A percentile compares a stretch with the other conserved stretches of the same genome.
phyloP scores from a whole-genome alignment of 164 flowering plant genomes.

The Sedum album region DNA sequence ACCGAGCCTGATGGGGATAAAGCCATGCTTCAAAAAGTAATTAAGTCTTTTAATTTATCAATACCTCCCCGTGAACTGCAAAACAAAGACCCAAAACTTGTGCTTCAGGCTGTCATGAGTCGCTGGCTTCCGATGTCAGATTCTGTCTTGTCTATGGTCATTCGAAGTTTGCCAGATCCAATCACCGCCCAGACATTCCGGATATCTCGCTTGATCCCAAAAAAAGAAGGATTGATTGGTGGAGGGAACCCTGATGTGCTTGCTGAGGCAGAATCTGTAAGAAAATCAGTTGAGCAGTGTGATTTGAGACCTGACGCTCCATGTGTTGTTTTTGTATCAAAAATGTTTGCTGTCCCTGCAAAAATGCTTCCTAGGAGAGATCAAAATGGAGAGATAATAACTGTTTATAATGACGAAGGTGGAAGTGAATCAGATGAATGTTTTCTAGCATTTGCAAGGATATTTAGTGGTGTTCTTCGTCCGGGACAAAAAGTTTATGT shows the following conservation, averaged over 20 bases:
- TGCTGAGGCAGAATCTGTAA: slow-evolving; percentile 58
- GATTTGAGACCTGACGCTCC: slow-evolving; percentile 65
- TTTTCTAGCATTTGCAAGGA: slow-evolving; percentile 87
- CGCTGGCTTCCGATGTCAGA: slow-evolving; percentile 92
- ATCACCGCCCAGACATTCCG: slow-evolving; percentile 59
- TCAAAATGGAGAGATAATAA: slow-evolving; percentile 39
- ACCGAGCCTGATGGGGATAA: slow-evolving; percentile 54
- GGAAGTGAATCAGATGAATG: slow-evolving; percentile 69
- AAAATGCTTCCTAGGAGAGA: slow-evolving; percentile 69
- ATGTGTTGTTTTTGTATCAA: slow-evolving; percentile 84
- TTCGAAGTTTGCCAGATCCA: slow-evolving; percentile 77
- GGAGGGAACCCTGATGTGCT: slow-evolving; percentile 32
- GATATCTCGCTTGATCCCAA: slow-evolving; percentile 64
- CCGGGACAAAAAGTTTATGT: slow-evolving; percentile 66
- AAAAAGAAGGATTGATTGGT: slow-evolving; percentile 32
- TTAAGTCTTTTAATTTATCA: slow-evolving; percentile 50
- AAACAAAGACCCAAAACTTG: slow-evolving; percentile 72
- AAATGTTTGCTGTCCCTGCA: slow-evolving; percentile 83
- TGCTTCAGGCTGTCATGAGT: slow-evolving; percentile 75
- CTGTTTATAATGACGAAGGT: slow-evolving; percentile 32
- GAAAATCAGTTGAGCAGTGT: slow-evolving; percentile 72
- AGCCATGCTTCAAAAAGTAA: slow-evolving; percentile 60
- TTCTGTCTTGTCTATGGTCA: slow-evolving; percentile 72
- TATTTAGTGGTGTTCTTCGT: slow-evolving; percentile 73
- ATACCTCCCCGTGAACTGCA: slow-evolving; percentile 72